These are phyloP conservation scores for Penicillium rolfsii DNA, from an alignment of 2,329 filamentous ascomycete species.

Conservation along the genomic window DNA sequence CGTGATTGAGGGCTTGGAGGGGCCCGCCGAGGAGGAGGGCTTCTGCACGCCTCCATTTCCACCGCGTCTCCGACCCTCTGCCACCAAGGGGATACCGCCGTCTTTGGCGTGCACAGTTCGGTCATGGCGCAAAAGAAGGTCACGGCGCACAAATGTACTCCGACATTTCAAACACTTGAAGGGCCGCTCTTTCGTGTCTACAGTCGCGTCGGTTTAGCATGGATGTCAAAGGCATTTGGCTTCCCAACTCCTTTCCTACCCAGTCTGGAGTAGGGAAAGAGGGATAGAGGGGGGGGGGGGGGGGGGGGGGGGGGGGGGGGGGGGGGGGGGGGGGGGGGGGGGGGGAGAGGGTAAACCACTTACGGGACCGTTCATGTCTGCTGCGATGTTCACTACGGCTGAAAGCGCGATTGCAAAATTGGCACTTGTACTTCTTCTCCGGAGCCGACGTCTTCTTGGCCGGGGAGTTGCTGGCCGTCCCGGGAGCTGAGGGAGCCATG, in stretches of 20 bases:
- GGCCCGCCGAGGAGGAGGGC: slow-evolving; percentile 48
- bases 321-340: slow-evolving; percentile 4
- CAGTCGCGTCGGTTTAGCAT: background rate
- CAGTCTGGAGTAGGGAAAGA: slow-evolving; percentile 1
- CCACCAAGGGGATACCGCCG: slow-evolving; percentile 88
- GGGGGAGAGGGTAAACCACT: slow-evolving; percentile 51
- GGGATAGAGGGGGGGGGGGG: background rate
- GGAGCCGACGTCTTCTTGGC: slow-evolving; percentile 83
- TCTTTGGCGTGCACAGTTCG: slow-evolving; percentile 98
- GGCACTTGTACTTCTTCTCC: slow-evolving; percentile 99
- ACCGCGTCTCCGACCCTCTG: slow-evolving; percentile 78
- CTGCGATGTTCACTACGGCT: slow-evolving; percentile 96
- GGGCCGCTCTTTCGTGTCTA: slow-evolving; percentile 97
- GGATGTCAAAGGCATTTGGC: background rate
- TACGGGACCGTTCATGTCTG: slow-evolving; percentile 97
- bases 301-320: background rate
- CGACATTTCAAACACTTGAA: slow-evolving; percentile 99
- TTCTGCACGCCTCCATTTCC: slow-evolving; percentile 42
- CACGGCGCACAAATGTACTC: slow-evolving; percentile 96
- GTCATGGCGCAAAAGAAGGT: slow-evolving; percentile 94
- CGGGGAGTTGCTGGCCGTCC: slow-evolving; percentile 69
- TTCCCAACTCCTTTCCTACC: background rate
- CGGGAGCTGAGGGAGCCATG: slow-evolving; percentile 56
- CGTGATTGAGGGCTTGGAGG: slow-evolving; percentile 76
- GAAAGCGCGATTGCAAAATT: slow-evolving; percentile 97